These are phyloP conservation scores for Phytopythium chamaehyphon DNA, from an alignment of 352 stramenopile species.

Conservation along the genomic window DNA sequence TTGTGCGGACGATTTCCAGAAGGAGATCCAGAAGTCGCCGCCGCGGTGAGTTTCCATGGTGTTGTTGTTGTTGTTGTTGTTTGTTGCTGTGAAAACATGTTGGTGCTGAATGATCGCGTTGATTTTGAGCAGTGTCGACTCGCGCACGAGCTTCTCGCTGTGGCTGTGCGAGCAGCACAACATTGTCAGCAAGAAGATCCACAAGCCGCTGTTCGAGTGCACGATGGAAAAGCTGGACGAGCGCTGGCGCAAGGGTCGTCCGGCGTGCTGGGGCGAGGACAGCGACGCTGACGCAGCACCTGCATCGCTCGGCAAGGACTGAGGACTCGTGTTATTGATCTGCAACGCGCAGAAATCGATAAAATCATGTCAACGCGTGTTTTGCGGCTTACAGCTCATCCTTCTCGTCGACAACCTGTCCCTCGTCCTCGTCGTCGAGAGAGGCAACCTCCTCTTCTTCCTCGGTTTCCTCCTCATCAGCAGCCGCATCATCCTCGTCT, in stretches of 20 bases:
- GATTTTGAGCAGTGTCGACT: conserved; percentile 65
- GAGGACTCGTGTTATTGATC: not conserved
- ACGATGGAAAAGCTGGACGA: conserved; percentile 92
- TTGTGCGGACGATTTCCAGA: conserved; percentile 94
- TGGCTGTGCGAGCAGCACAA: conserved; percentile 99
- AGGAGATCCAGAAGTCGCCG: conserved; percentile 91
- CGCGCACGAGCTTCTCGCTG: conserved; percentile 89
- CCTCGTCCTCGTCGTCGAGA: conserved; percentile 22
- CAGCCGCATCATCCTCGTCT: conserved; percentile 34
- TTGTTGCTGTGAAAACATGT: no score
- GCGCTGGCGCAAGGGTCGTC: conserved; percentile 91
- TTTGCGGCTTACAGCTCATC: conserved; percentile 35
- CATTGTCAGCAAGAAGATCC: conserved; percentile 96
- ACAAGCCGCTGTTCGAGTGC: conserved; percentile 93
- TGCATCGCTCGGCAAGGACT: conserved; percentile 23
- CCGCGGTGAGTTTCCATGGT: conserved; percentile 84
- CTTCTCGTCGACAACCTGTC: conserved; percentile 12
- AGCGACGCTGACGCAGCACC: conserved; percentile 23
- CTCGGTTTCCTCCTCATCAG: conserved; percentile 50
- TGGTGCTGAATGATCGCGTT: no score
- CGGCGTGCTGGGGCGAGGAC: conserved; percentile 81
- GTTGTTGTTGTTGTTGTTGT: no score
- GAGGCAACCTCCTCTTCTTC: conserved; percentile 26
- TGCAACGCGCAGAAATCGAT: no score
- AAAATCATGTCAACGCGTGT: not conserved